Conservation (phyloP, 805 yeast species). For the Yamadazyma insecticola region DNA sequence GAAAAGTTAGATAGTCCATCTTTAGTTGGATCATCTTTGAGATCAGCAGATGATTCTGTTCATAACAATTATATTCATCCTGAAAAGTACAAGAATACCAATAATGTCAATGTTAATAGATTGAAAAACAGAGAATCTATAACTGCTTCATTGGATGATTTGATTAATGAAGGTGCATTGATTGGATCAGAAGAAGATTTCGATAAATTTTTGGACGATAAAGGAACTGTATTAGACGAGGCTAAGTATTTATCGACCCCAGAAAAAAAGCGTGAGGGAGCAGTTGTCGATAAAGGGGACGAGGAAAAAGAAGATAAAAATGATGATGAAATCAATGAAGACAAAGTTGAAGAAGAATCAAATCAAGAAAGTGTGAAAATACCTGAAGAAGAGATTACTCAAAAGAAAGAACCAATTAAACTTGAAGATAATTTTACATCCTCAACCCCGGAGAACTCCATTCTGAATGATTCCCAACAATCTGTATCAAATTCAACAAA, state of each 20-base stretch:
- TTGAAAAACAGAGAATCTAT: conserved; percentile 14
- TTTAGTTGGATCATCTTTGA: conserved; percentile 48
- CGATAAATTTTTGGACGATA: conserved; percentile 46
- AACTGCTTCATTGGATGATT: conserved; percentile 52
- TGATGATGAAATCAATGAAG: conserved; percentile 3
- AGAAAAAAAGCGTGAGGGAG: too few species aligned
- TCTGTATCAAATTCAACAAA: too few species aligned
- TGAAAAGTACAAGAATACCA: conserved; percentile 31
- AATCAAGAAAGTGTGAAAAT: too few species aligned
- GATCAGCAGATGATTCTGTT: conserved; percentile 44
- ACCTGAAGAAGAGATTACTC: too few species aligned
- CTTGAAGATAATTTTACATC: too few species aligned
- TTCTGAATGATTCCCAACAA: too few species aligned
- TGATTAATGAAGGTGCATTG: conserved; percentile 43
- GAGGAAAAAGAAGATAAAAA: conserved; percentile 20
- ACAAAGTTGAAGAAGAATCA: not conserved
- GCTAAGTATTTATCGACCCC: conserved; percentile 24
- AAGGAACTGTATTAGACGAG: conserved; percentile 50
- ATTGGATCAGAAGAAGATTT: conserved; percentile 50
- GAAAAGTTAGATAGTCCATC: conserved; percentile 47
- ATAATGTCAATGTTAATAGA: conserved; percentile 9
- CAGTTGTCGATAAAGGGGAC: too few species aligned
- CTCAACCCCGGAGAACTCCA: too few species aligned
- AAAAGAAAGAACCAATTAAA: too few species aligned
- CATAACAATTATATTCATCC: conserved; percentile 43